Percentiles rank a stretch among this genome's conserved stretches.
These are phyloP conservation scores for Dendrobium nobile DNA, from an alignment of 106 monocot species.

Conservation along the genomic window DNA sequence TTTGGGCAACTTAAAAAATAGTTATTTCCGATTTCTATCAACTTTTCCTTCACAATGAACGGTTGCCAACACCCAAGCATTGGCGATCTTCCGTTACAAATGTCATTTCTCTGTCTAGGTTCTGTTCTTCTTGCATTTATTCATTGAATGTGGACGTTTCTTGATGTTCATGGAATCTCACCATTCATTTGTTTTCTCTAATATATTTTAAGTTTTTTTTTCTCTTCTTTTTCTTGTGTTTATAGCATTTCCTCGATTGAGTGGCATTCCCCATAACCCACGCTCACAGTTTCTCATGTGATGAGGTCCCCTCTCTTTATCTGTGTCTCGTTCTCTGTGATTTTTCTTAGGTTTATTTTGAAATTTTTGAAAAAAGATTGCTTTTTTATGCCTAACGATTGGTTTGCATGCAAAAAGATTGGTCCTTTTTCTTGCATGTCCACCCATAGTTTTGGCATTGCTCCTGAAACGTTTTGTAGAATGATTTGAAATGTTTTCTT, in stretches of 20 bases:
- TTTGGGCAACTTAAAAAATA: too few relatives aligned
- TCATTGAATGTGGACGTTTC: constrained; percentile 10
- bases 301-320: not conserved
- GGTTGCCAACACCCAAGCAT: not conserved
- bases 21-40: too few relatives aligned
- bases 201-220: too few relatives aligned
- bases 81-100: not conserved
- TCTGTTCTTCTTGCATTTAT: not conserved
- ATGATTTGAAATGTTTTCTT: not conserved
- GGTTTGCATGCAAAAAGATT: not conserved
- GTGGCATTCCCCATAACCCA: not conserved
- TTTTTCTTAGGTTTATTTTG: not conserved
- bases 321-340: too few relatives aligned
- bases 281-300: not conserved
- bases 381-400: not conserved
- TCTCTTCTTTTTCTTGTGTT: not conserved
- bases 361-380: not conserved
- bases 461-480: not conserved
- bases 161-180: not conserved
- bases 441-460: not conserved
- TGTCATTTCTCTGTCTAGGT: not conserved
- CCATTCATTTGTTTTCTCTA: not conserved
- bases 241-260: not conserved
- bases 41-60: not conserved
- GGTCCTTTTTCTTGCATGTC: not conserved